Base-by-base conservation (phyloP, 2,329 filamentous ascomycete genomes). In the Pseudogymnoascus sp. region DNA sequence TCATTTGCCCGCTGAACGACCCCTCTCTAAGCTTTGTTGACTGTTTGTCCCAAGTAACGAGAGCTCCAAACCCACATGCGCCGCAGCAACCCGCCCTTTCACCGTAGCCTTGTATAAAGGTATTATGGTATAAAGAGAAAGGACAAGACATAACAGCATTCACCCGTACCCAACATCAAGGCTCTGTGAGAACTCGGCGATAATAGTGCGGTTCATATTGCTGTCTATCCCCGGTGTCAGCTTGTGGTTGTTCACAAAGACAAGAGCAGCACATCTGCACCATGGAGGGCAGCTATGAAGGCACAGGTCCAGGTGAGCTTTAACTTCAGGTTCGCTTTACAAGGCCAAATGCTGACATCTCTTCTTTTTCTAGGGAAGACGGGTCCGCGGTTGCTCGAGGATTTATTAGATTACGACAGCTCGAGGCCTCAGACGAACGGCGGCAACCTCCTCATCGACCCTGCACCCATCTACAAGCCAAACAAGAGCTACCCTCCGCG, bases 401-500 rank as follows among this genome's bases (percentile, higher is more conserved):
- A 81, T 70, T 68, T 81, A 40, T 68, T 76, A 31, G 72, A 76
- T 64, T 79, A 80, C 66, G 76, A 78, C 67, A 26, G 24, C 59
- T 56, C 50, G 19, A 33, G 26, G 50, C 72, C 74, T 29, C 69
- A 70, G 69, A 74, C 77, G 24, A 42, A 62, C 29, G 73, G 85
- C 61, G 78, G 78, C 67, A 72, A 74, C 40, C 73, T 87, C 61
- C 80, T 90, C 56, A 80, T 81, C 44, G 80, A 85, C 65, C 74
- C 81, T 24, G 82, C 85, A 50, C 82, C 82, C 6, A 77, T 79
- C n/a, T 82, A 79, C 63, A 70, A 72, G 64, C 72, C 72, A 5
- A 65, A 64, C 21, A 64, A 65, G 38, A 53, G 64, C 6, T 62
- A 68, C 29, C 65, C 67, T 33, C 64, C 67, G 16, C 72, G 73